Evolutionary conservation across 2,329 filamentous ascomycete species (phyloP).

Genomic region (Monosporascus sp.): DNA sequence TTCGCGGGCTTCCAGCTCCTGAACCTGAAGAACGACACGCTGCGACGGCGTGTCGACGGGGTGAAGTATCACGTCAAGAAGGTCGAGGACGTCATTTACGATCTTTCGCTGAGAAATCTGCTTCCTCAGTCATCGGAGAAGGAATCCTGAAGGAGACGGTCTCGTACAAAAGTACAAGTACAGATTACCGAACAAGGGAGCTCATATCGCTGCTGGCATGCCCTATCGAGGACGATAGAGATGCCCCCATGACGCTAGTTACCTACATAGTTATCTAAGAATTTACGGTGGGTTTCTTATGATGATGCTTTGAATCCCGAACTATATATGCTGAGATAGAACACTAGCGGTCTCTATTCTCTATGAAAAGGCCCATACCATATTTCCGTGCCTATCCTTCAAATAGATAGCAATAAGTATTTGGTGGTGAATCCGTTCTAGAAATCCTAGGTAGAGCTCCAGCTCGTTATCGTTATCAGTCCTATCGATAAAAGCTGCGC

Average conservation of each 20-base stretch:
- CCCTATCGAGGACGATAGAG: neutral
- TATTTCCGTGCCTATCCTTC: too few species aligned
- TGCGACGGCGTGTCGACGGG: conserved; percentile 82
- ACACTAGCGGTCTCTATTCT: too few species aligned
- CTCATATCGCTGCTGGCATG: neutral
- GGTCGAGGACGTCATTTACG: conserved; percentile 96
- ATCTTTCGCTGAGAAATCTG: conserved; percentile 80
- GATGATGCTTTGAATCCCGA: too few species aligned
- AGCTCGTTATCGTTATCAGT: neutral
- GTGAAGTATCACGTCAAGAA: conserved; percentile 98
- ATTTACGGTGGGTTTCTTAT: too few species aligned
- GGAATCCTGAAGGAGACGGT: neutral
- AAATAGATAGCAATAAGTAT: too few species aligned
- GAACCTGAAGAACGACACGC: conserved; percentile 91
- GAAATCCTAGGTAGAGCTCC: neutral
- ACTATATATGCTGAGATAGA: too few species aligned
- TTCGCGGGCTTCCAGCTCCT: conserved; percentile 95
- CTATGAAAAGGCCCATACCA: too few species aligned
- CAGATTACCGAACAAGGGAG: neutral
- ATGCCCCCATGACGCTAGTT: neutral
- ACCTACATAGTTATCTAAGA: neutral
- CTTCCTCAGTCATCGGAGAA: conserved; percentile 47
- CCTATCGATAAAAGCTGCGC: neutral
- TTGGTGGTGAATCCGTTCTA: neutral
- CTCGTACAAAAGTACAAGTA: neutral